Base-by-base conservation (phyloP, 2,329 filamentous ascomycete species). In the Pestalotiopsis sp. region DNA sequence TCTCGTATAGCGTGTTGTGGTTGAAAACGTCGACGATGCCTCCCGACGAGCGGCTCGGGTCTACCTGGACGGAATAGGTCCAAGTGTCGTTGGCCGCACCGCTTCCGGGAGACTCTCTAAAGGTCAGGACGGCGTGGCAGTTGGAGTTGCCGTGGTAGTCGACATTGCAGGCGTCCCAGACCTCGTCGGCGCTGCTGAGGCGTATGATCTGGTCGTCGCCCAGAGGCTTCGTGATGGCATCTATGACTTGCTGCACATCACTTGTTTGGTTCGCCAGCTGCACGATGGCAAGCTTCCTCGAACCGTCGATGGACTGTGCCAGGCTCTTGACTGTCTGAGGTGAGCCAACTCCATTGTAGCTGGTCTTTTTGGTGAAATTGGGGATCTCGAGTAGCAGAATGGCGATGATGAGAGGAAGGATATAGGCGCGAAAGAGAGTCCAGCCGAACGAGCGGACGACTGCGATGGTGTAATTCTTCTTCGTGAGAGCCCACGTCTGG, bases 11-110 rank as follows among this genome's bases (percentile, higher is more conserved):
- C 73, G 93, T 93, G 45, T 76, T 82, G 38, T 82, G 78, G 13
- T 83, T 80, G 58, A 87, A 81, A 23, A 90, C 87, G 71, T 86
- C 84, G 67, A 73, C 93, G 87, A 57, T 82, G 82, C 9, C 74
- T 13, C 31, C 31, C 75, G 14, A 87, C 86, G 59, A 92, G 82
- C 1, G 85, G 83, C 3, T 73, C 67, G 86, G 88, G 75, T 94
- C 92, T 2, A 88, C 88, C 66, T 91, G 82, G 17, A 94, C 81
- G 0, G 91, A 92, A 76, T 94, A 94, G 78, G 93, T 93, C 92
- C 92, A 94, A 12, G 72, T 69, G 5, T 73, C 74, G 3, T 73
- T 71, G 17, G 59, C 72, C 0, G 64, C 52, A 31, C 90, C 90
- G 76, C 93, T 88, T 0, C 80, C 83, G 0, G 92, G 91, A 1